Evolutionary conservation across 2,329 filamentous ascomycete genomes (phyloP).

Genomic region (Penicillium sp.): DNA sequence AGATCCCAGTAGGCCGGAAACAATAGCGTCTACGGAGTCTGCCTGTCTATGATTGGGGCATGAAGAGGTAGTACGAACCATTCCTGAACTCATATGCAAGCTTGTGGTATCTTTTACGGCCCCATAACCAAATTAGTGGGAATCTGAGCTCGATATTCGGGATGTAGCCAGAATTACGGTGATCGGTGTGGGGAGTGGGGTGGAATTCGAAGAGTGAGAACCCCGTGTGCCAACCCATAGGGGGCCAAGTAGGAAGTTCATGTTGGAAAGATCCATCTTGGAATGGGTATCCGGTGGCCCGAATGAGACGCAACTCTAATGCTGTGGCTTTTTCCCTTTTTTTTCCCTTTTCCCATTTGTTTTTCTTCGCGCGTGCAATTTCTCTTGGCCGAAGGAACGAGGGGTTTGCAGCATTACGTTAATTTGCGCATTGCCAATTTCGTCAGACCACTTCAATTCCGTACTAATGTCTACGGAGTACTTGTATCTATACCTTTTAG

Average conservation of each 20-base stretch:
- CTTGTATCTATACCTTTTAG: too few relatives aligned
- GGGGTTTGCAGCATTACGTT: too few relatives aligned
- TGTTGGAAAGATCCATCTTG: background rate
- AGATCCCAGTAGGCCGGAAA: background rate
- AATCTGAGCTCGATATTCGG: background rate
- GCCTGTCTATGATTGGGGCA: background rate
- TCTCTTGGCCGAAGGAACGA: background rate
- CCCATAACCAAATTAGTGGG: background rate
- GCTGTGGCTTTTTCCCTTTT: too few relatives aligned
- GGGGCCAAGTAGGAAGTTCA: background rate
- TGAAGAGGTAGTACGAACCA: background rate
- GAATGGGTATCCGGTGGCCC: background rate
- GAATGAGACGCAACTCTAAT: background rate
- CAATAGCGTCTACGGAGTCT: background rate
- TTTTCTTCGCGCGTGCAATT: background rate
- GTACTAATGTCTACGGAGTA: too few relatives aligned
- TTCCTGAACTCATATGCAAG: background rate
- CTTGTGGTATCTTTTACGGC: background rate
- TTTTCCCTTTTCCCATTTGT: background rate
- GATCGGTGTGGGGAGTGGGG: background rate
- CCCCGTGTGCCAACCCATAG: background rate
- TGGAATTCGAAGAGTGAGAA: background rate
- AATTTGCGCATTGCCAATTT: too few relatives aligned
- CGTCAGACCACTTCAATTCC: too few relatives aligned
- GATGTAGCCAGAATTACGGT: background rate